Evolutionary conservation across 768 basidiomycete genomes (phyloP).

Genomic region (Leccinum variicolor): DNA sequence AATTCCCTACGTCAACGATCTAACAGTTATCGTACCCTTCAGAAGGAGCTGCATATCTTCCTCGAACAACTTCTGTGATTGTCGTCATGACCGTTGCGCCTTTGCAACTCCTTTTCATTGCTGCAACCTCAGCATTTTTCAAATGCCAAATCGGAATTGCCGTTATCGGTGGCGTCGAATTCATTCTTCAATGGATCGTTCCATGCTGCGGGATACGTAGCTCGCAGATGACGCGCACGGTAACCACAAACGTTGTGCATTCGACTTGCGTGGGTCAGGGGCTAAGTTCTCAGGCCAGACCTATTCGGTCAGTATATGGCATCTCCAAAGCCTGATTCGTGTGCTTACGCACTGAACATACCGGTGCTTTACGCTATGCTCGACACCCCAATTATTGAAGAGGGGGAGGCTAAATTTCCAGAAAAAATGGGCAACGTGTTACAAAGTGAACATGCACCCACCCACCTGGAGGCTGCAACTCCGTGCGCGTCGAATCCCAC

Average conservation of each 20-base stretch:
- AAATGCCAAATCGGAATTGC: slow-evolving; percentile 19
- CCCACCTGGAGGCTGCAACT: slow-evolving; percentile 21
- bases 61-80: slow-evolving; percentile 20
- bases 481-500: slow-evolving; percentile 17
- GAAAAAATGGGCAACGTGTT: slow-evolving; percentile 28
- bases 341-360: slow-evolving; percentile 9
- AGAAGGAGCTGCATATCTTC: slow-evolving; percentile 2
- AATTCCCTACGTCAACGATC: slow-evolving; percentile 16
- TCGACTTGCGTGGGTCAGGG: slow-evolving; percentile 26
- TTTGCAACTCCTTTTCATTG: slow-evolving; percentile 14
- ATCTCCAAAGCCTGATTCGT: slow-evolving; percentile 17
- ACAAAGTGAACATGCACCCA: slow-evolving; percentile 20
- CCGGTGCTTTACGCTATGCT: slow-evolving; percentile 21
- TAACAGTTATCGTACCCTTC: background rate
- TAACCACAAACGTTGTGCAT: slow-evolving; percentile 2
- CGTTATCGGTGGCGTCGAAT: slow-evolving; percentile 28
- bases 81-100: slow-evolving; percentile 21
- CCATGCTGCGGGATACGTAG: slow-evolving; percentile 16
- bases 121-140: slow-evolving; percentile 11
- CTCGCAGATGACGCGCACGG: slow-evolving; percentile 3
- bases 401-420: slow-evolving; percentile 14
- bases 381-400: slow-evolving; percentile 9
- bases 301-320: slow-evolving; percentile 10
- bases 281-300: slow-evolving; percentile 12
- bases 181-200: slow-evolving; percentile 18